phyloP scores from a whole-genome alignment of 2,329 filamentous ascomycete species.

The Aspergillus sp. region DNA sequence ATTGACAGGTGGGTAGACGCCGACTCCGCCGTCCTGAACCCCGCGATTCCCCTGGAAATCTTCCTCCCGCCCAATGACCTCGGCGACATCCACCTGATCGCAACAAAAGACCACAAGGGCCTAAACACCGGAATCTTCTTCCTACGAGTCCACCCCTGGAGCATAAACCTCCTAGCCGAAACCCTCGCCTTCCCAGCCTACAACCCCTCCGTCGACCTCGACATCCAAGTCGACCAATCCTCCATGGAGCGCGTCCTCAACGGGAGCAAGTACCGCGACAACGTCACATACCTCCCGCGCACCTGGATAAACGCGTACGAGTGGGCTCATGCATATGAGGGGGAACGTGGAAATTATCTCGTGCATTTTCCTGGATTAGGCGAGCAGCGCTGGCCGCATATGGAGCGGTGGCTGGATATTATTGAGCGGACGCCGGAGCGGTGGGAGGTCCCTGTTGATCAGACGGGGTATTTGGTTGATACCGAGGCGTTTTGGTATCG shows the following conservation, averaged over 20 bases:
- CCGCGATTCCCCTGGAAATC: conserved; percentile 33
- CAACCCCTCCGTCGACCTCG: conserved; percentile 27
- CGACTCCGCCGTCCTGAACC: conserved; percentile 39
- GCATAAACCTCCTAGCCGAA: conserved; percentile 33
- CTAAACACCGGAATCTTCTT: conserved; percentile 40
- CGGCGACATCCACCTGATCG: conserved; percentile 35
- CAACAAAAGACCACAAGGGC: conserved; percentile 36
- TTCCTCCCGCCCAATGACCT: conserved; percentile 37
- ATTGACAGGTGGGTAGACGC: conserved; percentile 37
- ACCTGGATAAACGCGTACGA: conserved; percentile 36
- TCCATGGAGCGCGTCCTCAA: conserved; percentile 29
- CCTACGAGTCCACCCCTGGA: conserved; percentile 38
- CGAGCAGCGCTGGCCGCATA: conserved; percentile 31
- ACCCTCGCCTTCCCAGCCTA: conserved; percentile 31
- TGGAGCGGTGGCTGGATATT: conserved; percentile 32
- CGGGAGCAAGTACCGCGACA: conserved; percentile 23
- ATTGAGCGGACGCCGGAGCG: conserved; percentile 25
- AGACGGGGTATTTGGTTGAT: conserved; percentile 28
- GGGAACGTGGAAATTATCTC: conserved; percentile 32
- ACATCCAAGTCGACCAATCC: conserved; percentile 26
- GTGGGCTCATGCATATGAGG: conserved; percentile 32
- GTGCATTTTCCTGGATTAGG: conserved; percentile 37
- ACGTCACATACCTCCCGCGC: conserved; percentile 27
- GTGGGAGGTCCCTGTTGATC: conserved; percentile 29
- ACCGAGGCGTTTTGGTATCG: conserved; percentile 29